A percentile compares a stretch with the other conserved stretches of the same genome.
These are phyloP conservation scores for Kodamaea neixiangensis DNA, from an alignment of 805 yeast genomes.

Conservation along the genomic window DNA sequence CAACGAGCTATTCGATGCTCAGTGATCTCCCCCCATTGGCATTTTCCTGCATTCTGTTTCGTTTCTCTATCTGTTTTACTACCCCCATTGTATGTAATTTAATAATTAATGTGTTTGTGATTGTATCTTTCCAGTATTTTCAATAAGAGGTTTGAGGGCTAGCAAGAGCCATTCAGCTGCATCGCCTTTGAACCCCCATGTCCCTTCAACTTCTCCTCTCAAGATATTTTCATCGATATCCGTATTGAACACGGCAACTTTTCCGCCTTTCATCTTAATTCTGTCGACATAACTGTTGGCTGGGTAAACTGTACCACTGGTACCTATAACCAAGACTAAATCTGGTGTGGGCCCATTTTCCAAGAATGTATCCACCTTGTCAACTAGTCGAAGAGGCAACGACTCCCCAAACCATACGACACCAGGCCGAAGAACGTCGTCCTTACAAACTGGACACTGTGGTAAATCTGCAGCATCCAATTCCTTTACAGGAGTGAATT, in stretches of 20 bases:
- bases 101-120: not conserved
- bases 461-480: slow-evolving; percentile 61
- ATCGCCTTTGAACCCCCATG: slow-evolving; percentile 81
- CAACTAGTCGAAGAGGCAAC: slow-evolving; percentile 62
- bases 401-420: slow-evolving; percentile 97
- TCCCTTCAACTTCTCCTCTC: slow-evolving; percentile 39
- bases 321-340: slow-evolving; percentile 78
- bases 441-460: slow-evolving; percentile 72
- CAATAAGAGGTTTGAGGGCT: slow-evolving; percentile 57
- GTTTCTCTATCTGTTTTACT: not conserved
- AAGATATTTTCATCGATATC: slow-evolving; percentile 53
- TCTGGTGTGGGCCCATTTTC: slow-evolving; percentile 56
- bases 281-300: slow-evolving; percentile 89
- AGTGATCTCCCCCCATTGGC: too few species aligned
- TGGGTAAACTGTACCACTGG: slow-evolving; percentile 86
- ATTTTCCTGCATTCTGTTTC: not conserved
- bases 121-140: not conserved
- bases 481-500: slow-evolving; percentile 48
- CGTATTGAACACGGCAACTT: slow-evolving; percentile 81
- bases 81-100: not conserved
- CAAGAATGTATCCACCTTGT: slow-evolving; percentile 70
- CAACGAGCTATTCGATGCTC: not conserved
- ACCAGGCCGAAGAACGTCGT: slow-evolving; percentile 75
- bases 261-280: slow-evolving; percentile 70
- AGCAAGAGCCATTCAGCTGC: slow-evolving; percentile 70